Evolutionary conservation across 306 rosid genomes (phyloP).

Genomic region (Lathyrus oleraceus): DNA sequence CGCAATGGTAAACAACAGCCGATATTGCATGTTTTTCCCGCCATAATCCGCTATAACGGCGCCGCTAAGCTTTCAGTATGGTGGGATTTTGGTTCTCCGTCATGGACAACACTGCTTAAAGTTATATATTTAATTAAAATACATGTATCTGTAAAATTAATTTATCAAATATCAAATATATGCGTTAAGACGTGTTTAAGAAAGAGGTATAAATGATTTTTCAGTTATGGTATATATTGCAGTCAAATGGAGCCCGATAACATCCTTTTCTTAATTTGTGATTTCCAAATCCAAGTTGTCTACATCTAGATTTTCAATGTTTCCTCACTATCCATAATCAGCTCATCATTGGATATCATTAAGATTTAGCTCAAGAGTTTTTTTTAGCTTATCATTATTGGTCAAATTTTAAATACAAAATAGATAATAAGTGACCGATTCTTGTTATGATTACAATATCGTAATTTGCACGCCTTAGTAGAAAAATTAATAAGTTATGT

Average conservation of each 20-base stretch:
- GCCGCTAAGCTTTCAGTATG: too few species aligned
- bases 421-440: neutral
- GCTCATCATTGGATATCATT: neutral
- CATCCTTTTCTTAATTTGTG: too few species aligned
- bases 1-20: too few species aligned
- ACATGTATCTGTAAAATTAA: neutral
- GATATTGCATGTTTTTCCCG: too few species aligned
- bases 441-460: constrained; percentile 12
- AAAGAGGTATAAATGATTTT: neutral
- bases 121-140: neutral
- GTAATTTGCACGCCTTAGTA: neutral
- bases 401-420: neutral
- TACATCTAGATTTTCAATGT: neutral
- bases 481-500: neutral
- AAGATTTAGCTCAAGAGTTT: neutral
- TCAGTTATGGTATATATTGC: neutral
- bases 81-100: too few species aligned
- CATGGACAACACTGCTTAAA: neutral
- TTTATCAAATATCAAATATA: neutral
- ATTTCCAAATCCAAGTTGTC: neutral
- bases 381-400: neutral
- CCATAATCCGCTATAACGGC: too few species aligned
- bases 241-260: neutral
- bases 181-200: neutral
- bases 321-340: neutral